Evolutionary conservation across 2,329 filamentous ascomycete genomes (phyloP).

Genomic region (Penicillium sp.): DNA sequence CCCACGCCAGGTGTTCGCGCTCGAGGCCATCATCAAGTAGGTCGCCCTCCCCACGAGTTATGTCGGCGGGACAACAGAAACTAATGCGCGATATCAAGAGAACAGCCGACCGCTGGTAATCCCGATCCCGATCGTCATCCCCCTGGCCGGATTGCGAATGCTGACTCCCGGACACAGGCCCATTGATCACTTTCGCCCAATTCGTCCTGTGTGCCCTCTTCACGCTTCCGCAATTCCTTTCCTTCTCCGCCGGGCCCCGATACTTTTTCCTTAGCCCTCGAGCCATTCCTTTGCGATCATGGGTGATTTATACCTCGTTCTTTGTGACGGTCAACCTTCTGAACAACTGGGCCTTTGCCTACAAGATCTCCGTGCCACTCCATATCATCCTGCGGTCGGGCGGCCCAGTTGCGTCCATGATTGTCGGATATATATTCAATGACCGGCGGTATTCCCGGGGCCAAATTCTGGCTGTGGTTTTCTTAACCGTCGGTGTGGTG

Average conservation of each 20-base stretch:
- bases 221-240: conserved; percentile 70
- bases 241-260: conserved; percentile 52
- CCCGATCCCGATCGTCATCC: not conserved
- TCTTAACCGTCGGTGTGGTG: conserved; percentile 81
- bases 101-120: conserved; percentile 76
- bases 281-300: conserved; percentile 74
- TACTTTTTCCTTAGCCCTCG: conserved; percentile 70
- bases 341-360: conserved; percentile 97
- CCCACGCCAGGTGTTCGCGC: conserved; percentile 69
- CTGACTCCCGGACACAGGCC: conserved; percentile 49
- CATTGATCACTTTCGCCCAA: conserved; percentile 82
- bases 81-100: conserved; percentile 44
- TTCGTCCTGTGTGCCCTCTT: conserved; percentile 76
- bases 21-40: conserved; percentile 92
- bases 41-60: conserved; percentile 28
- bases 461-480: conserved; percentile 72
- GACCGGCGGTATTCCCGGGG: conserved; percentile 69
- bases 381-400: conserved; percentile 95
- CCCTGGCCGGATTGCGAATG: too few species aligned
- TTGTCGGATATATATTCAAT: conserved; percentile 79
- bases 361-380: conserved; percentile 90
- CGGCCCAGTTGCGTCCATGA: conserved; percentile 91
- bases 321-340: conserved; percentile 93
- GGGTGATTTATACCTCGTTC: conserved; percentile 80
- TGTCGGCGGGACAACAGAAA: not conserved